Evolutionary conservation across 2,329 filamentous ascomycete genomes (phyloP).

Genomic region (Pseudogymnoascus sp.): DNA sequence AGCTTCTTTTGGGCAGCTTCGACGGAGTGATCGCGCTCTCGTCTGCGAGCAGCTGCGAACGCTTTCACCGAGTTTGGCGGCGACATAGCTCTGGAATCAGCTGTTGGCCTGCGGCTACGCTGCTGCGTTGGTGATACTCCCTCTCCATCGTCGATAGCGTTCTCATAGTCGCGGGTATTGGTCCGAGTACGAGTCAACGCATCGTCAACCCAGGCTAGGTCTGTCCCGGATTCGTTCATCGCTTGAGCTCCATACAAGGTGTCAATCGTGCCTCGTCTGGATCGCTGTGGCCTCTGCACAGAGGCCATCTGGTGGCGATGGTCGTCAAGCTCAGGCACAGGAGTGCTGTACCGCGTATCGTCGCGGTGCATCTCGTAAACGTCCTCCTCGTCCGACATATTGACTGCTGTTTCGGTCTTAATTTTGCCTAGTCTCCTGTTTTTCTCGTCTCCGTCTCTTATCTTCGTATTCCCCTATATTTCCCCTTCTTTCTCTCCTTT

Average conservation of each 20-base stretch:
- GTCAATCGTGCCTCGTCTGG: slow-evolving; percentile 66
- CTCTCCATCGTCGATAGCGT: slow-evolving; percentile 37
- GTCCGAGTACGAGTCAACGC: slow-evolving; percentile 36
- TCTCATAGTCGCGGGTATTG: slow-evolving; percentile 68
- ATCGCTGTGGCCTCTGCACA: slow-evolving; percentile 50
- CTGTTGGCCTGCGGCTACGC: slow-evolving; percentile 44
- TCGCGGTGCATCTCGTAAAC: slow-evolving; percentile 31
- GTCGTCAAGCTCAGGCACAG: slow-evolving; percentile 77
- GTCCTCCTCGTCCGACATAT: slow-evolving; percentile 63
- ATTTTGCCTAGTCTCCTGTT: background rate
- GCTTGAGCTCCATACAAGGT: slow-evolving; percentile 51
- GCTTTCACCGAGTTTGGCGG: slow-evolving; percentile 97
- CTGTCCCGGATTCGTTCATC: slow-evolving; percentile 21
- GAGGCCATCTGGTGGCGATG: slow-evolving; percentile 64
- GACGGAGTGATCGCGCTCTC: slow-evolving; percentile 63
- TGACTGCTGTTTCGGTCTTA: slow-evolving; percentile 32
- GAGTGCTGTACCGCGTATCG: slow-evolving; percentile 61
- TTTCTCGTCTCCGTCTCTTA: background rate
- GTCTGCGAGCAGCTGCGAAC: slow-evolving; percentile 82
- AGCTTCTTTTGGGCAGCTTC: slow-evolving; percentile 22
- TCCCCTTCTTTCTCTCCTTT: background rate
- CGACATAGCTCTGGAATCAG: slow-evolving; percentile 63
- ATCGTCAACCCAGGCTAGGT: slow-evolving; percentile 35
- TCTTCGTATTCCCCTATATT: background rate
- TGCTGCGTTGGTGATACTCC: slow-evolving; percentile 37